Base-by-base conservation (phyloP, 2,329 filamentous ascomycete genomes). In the Pseudogymnoascus sp. region DNA sequence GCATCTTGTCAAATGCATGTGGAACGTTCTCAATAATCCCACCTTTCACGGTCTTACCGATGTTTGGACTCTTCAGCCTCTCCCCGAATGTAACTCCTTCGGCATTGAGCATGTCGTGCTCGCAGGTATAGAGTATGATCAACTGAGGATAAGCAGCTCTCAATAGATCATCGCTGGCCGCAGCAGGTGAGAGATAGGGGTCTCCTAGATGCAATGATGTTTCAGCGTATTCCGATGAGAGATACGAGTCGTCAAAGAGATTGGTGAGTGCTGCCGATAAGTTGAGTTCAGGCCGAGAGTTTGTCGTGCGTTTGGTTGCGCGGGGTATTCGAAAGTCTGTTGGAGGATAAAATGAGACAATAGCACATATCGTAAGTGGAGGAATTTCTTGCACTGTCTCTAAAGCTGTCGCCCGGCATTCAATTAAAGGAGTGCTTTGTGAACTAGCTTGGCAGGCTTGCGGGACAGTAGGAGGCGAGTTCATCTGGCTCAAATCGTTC, bases 1-100 rank as follows among this genome's bases (percentile, higher is more conserved):
- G 84, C 28, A 81, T 82, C 74, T 88, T 89, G 69, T 89, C 86
- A 81, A 86, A 89, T 0, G 80, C 86, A 70, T 88, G 86, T 28
- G 81, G 79, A 21, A 86, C 85, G 2, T 78, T 83, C 3, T 78
- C 75, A 1, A 88, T 79, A 74, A 85, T 81, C 25, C 80, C 80
- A 68, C 86, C 87, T 61, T 77, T 75, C 1, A 88, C 82, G 6
- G 78, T 78, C 74, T 87, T 88, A 23, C 76, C 77, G 4, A 84
- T 72, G 1, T 78, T 77, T 6, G 70, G 59, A 1, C 74, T 71
- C 59, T 77, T 72, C 7, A 91, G 72, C 18, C 87, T 78, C 61
- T 84, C 78, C 9, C 84, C 80, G 66, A 92, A 87, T 3, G 79
- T 77, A 65, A 87, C 76, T 9, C 83, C 84, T 69, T 88, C 85